Evolutionary conservation across 2,329 filamentous ascomycete genomes (phyloP).

Genomic region (Epichloe coenophiala): DNA sequence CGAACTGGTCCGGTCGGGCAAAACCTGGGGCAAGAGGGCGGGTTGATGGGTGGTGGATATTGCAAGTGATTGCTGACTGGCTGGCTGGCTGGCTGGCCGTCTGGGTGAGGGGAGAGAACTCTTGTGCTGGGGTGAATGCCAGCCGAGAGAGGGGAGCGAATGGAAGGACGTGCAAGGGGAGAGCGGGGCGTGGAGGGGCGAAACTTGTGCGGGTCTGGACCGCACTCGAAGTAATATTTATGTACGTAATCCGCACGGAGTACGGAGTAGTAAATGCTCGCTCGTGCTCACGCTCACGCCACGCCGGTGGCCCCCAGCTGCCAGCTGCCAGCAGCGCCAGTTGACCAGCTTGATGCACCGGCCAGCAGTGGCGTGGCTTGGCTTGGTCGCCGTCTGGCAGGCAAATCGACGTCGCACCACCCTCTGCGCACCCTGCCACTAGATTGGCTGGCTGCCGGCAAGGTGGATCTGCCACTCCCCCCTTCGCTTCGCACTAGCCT

Average conservation of each 20-base stretch:
- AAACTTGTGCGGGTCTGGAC: too few relatives aligned
- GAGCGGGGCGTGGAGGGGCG: background rate
- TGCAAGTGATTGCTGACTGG: background rate
- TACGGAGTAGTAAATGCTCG: background rate
- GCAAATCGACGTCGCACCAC: background rate
- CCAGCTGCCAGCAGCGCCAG: background rate
- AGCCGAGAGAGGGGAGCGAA: background rate
- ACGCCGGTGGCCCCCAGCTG: background rate
- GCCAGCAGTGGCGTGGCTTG: constrained; percentile 1
- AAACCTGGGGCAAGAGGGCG: background rate
- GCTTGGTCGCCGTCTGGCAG: background rate
- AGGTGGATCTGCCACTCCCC: background rate
- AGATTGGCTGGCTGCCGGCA: background rate
- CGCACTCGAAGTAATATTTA: too few relatives aligned
- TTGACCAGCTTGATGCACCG: background rate
- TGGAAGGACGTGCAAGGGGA: background rate
- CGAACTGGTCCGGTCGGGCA: constrained; percentile 1
- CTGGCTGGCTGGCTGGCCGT: background rate
- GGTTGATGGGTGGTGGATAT: background rate
- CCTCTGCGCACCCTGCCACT: background rate
- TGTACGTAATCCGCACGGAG: too few relatives aligned
- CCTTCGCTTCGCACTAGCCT: background rate
- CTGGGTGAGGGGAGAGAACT: background rate
- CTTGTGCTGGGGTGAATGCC: background rate
- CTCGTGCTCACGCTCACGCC: background rate